Conservation (phyloP, 345 rosid genomes). For the Brassica cretica region DNA sequence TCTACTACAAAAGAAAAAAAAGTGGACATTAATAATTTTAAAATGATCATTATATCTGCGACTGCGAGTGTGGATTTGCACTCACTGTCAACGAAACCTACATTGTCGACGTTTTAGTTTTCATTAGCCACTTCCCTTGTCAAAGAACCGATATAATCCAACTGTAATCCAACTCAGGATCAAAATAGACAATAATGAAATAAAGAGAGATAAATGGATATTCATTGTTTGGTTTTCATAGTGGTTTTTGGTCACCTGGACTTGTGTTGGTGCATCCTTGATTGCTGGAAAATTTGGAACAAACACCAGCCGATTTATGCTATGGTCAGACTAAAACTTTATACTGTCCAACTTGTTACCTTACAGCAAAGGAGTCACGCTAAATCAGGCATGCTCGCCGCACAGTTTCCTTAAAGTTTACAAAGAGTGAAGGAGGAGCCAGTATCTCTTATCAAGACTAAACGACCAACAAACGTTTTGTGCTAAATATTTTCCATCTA, state of each 20-base stretch:
- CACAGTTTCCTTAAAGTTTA: too few relatives aligned
- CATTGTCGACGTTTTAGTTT: not conserved
- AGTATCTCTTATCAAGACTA: not conserved
- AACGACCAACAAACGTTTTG: not conserved
- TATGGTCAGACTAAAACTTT: not conserved
- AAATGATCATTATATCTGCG: too few relatives aligned
- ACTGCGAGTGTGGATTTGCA: not conserved
- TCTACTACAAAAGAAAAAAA: not conserved
- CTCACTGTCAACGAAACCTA: not conserved
- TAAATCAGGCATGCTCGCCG: not conserved
- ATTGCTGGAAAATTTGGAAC: not conserved
- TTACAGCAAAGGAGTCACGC: not conserved
- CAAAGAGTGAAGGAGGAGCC: too few relatives aligned
- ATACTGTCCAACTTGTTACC: not conserved
- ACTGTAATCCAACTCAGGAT: not conserved
- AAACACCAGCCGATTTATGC: not conserved
- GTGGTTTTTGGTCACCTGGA: not conserved
- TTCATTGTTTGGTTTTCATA: not conserved
- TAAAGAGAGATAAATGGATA: not conserved
- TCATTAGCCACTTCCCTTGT: too few relatives aligned
- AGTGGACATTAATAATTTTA: not conserved
- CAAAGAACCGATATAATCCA: not conserved
- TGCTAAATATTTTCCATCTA: not conserved
- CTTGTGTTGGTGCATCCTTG: not conserved
- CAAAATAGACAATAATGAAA: not conserved